These are phyloP conservation scores for Pontederia paniculata DNA, from an alignment of 176 grass and related monocot genomes.

Conservation along the genomic window DNA sequence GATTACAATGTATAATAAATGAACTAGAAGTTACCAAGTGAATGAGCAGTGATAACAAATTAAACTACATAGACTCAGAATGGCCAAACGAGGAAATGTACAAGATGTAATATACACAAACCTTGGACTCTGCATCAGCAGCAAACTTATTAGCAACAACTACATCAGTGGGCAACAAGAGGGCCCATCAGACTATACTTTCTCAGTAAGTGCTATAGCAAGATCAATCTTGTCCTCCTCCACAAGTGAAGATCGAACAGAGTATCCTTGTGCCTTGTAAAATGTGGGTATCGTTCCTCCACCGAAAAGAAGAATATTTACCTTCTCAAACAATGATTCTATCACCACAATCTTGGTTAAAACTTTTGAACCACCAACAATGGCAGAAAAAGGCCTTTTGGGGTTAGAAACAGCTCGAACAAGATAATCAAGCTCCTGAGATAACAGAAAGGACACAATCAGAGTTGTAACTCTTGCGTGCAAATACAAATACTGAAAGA, in stretches of 20 bases:
- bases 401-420: background rate
- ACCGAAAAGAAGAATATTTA: slow-evolving; percentile 1
- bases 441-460: no score
- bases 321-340: slow-evolving; percentile 3
- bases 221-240: slow-evolving; percentile 4
- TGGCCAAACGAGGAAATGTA: no score
- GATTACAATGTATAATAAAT: no score
- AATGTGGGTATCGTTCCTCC: slow-evolving; percentile 6
- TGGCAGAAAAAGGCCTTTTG: slow-evolving; percentile 3
- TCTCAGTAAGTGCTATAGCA: background rate
- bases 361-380: slow-evolving; percentile 2
- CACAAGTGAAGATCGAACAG: background rate
- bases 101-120: background rate
- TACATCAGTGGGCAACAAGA: background rate
- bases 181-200: slow-evolving; percentile 1
- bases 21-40: no score
- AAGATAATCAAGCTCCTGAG: slow-evolving; percentile 9
- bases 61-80: no score
- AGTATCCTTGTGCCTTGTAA: background rate
- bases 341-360: slow-evolving; percentile 6
- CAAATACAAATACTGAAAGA: no score
- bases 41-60: no score
- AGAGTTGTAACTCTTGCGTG: no score
- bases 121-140: slow-evolving; percentile 6
- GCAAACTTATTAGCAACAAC: slow-evolving; percentile 2